Conservation (phyloP, 2,329 filamentous ascomycete genomes). For the Helotiales sp. region DNA sequence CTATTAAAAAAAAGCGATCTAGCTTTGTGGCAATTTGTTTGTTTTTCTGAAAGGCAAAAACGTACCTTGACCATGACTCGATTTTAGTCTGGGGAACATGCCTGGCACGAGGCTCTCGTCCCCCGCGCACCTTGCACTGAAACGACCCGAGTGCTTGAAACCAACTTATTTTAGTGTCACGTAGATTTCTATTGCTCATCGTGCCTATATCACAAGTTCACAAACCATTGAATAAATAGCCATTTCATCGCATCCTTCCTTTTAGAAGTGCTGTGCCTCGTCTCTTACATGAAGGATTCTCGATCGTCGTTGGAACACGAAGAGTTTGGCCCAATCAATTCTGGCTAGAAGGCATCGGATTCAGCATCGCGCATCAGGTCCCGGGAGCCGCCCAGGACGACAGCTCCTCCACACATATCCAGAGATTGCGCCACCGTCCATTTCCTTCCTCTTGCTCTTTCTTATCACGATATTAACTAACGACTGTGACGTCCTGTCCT, state of each 20-base stretch:
- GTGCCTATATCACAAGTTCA: too few relatives aligned
- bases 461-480: not conserved
- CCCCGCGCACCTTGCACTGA: not conserved
- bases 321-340: not conserved
- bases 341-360: conserved; percentile 6
- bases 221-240: not conserved
- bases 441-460: not conserved
- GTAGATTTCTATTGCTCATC: not conserved
- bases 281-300: conserved; percentile 1
- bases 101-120: not conserved
- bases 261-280: not conserved
- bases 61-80: not conserved
- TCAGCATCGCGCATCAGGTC: conserved; percentile 1
- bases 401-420: not conserved
- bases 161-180: not conserved
- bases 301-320: not conserved
- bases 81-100: not conserved
- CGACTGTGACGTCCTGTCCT: not conserved
- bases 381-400: not conserved
- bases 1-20: too few relatives aligned
- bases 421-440: not conserved
- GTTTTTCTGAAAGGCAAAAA: too few relatives aligned
- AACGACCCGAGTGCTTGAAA: conserved; percentile 5
- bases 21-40: too few relatives aligned
- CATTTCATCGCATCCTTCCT: not conserved